Evolutionary conservation across 345 rosid genomes (phyloP), one percentile per base, ranked within the genome.

Genomic region (Citrus sp.): DNA sequence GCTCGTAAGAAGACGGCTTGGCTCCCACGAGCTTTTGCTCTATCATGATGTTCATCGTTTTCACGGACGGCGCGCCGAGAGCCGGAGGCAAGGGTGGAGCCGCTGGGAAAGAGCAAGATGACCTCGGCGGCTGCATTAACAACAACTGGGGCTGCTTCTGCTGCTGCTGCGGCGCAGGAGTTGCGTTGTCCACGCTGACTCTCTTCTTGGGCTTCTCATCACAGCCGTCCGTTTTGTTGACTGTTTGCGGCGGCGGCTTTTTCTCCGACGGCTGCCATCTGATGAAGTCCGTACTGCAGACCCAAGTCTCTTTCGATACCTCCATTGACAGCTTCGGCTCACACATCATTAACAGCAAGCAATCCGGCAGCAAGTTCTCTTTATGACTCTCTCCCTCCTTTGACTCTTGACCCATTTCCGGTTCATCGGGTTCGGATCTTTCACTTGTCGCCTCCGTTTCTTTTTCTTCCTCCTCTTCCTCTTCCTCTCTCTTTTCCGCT

Each of bases 241-340:
- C 75, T 10, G 3, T 27, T 7, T 73, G 75, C 81, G 79, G 85
- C 55, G 85, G 87, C 38, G 71, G 81, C 77, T 71, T 85, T 66
- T 85, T 82, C 83, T 85, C 92, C 3, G 95, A 27, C 7, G 87
- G 98, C 27, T 85, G 42, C 88, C 93, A 87, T 82, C 94, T 82
- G 28, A 91, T 85, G 87, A 95, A 93, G 76, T 95, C 99, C 67
- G 95, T 89, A 67, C 92, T 89, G 77, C 99, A 90, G 13, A 93
- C 98, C 99, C 99, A 95, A 0, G 99, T 93, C 81, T 95, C 99
- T 77, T 90, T 92, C 9, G 98, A 95, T 38, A 95, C 99, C 87
- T 95, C 99, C 99, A 92, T 93, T 6, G 97, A 95, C 61, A 93
- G 90, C 89, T 95, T 95, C 70, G 99, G 97, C 76, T 95, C 99